phyloP scores from a whole-genome alignment of 768 basidiomycete genomes.

The Lentinula raphanica region DNA sequence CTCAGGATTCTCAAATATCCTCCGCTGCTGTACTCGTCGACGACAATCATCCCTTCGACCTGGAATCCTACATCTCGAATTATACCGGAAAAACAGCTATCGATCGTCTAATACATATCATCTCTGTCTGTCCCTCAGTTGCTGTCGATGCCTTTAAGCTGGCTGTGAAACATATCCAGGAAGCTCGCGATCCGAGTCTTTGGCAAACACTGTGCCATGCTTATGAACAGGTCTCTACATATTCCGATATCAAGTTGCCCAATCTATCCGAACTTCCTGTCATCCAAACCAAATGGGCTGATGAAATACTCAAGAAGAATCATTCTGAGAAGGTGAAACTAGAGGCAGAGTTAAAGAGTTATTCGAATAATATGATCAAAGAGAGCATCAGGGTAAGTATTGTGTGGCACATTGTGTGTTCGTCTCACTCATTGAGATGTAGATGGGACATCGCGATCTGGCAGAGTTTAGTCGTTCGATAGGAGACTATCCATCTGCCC shows the following conservation, averaged over 20 bases:
- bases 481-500: constrained; percentile 65
- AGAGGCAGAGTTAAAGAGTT: constrained; percentile 92
- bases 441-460: constrained; percentile 92
- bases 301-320: constrained; percentile 61
- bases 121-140: constrained; percentile 57
- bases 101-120: constrained; percentile 67
- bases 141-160: constrained; percentile 69
- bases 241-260: constrained; percentile 35
- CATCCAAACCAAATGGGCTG: constrained; percentile 69
- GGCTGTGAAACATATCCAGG: constrained; percentile 57
- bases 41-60: constrained; percentile 82
- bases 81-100: constrained; percentile 79
- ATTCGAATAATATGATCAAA: constrained; percentile 96
- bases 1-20: constrained; percentile 6
- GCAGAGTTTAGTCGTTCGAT: constrained; percentile 70
- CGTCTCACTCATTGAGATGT: constrained; percentile 2
- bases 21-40: constrained; percentile 47
- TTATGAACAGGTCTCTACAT: constrained; percentile 45
- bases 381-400: constrained; percentile 85
- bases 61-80: constrained; percentile 71
- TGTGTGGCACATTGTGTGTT: not conserved
- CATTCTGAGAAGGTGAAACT: constrained; percentile 73
- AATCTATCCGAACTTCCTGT: constrained; percentile 41
- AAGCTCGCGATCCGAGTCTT: constrained; percentile 63
- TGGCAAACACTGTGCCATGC: constrained; percentile 45